Conservation (phyloP, 768 basidiomycete genomes). For the Panaeolus cyanescens region DNA sequence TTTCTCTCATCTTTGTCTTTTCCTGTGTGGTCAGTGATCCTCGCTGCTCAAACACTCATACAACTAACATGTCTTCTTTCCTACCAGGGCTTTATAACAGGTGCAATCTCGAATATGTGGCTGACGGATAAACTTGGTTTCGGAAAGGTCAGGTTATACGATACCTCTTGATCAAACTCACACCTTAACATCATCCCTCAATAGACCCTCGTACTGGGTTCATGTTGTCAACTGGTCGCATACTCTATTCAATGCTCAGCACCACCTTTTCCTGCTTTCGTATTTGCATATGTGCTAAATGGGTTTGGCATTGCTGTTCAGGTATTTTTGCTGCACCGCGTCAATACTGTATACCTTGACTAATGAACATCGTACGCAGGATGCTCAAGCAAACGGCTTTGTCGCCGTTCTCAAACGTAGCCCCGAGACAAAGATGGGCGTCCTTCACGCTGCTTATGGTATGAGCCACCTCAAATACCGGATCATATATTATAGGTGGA, state of each 20-base stretch:
- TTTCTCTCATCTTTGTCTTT: constrained; percentile 61
- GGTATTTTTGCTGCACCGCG: constrained; percentile 27
- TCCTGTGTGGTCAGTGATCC: constrained; percentile 35
- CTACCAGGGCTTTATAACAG: constrained; percentile 40
- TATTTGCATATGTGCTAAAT: constrained; percentile 45
- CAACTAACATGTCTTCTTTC: constrained; percentile 48
- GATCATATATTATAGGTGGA: no score
- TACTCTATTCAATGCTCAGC: constrained; percentile 56
- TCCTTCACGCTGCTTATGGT: constrained; percentile 13
- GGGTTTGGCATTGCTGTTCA: constrained; percentile 45
- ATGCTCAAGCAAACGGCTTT: constrained; percentile 74
- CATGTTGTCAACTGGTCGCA: constrained; percentile 51
- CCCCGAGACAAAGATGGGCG: constrained; percentile 32
- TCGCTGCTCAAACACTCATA: no score
- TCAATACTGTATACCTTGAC: not conserved
- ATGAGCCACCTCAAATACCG: not conserved
- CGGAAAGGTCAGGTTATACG: constrained; percentile 35
- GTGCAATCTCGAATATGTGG: constrained; percentile 40
- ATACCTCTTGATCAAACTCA: not conserved
- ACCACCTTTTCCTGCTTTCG: constrained; percentile 66
- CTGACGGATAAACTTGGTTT: constrained; percentile 39
- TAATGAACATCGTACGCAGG: constrained; percentile 32
- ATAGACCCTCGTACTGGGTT: constrained; percentile 34
- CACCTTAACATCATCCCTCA: not conserved
- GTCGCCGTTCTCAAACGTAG: constrained; percentile 61